A percentile compares a stretch with the other conserved stretches of the same genome.
phyloP scores from a whole-genome alignment of 164 flowering plant species.

The Buxus sempervirens region DNA sequence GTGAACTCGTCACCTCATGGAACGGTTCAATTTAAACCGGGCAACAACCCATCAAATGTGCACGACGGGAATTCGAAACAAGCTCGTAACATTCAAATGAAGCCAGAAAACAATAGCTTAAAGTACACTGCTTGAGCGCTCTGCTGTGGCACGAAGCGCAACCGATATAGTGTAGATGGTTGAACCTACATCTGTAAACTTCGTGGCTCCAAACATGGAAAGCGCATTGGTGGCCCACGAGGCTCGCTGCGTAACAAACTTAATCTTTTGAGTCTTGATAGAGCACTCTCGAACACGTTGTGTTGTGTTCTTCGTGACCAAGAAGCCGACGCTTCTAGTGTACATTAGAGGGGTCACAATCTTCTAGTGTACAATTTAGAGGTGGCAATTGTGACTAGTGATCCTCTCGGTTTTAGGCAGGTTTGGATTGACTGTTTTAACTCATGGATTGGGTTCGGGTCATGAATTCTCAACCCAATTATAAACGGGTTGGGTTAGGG shows the following conservation, averaged over 20 bases:
- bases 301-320: too few species aligned
- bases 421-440: too few species aligned
- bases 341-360: too few species aligned
- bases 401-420: too few species aligned
- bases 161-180: slow-evolving; percentile 55
- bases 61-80: slow-evolving; percentile 44
- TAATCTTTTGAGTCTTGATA: slow-evolving; percentile 44
- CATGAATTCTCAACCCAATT: too few species aligned
- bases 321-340: too few species aligned
- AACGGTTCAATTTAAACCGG: slow-evolving; percentile 43
- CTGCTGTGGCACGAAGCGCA: slow-evolving; percentile 46
- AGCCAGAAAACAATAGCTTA: slow-evolving; percentile 50
- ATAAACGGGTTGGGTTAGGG: too few species aligned
- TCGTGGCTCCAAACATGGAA: slow-evolving; percentile 45
- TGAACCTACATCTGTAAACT: slow-evolving; percentile 24
- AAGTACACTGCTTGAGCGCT: slow-evolving; percentile 55
- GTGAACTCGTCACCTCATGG: slow-evolving; percentile 48
- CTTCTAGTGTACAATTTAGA: too few species aligned
- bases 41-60: slow-evolving; percentile 45
- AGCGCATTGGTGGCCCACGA: slow-evolving; percentile 60
- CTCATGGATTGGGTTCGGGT: too few species aligned
- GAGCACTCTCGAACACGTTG: slow-evolving; percentile 62
- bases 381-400: too few species aligned
- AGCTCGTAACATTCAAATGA: slow-evolving; percentile 44
- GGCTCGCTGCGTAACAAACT: slow-evolving; percentile 48